Base-by-base conservation (phyloP, 495 filamentous ascomycete species). In the Clohesyomyces aquaticus region DNA sequence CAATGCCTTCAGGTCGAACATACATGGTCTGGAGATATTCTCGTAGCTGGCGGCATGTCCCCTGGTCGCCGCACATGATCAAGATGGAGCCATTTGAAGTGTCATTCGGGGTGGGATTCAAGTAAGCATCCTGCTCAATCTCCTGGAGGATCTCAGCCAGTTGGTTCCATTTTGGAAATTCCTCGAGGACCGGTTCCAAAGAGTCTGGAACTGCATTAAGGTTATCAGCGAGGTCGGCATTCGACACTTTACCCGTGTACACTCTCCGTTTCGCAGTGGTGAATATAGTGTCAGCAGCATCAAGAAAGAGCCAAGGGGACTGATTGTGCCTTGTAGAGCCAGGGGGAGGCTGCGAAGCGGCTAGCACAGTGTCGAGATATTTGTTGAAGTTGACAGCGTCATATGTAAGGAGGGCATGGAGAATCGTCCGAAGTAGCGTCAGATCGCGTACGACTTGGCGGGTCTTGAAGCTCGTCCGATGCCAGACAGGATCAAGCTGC, bases 401-500 rank as follows among this genome's bases (percentile, higher is more conserved):
- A 55, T 94, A 90, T 1, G 89, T 88, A 10, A 98, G 81, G 38
- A 98, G 77, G 59, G 83, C 81, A 67, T 95, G 88, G 18, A 98
- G 81, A 77, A 98, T 88, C n/a, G 84, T 85, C 48, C 95, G 83
- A 23, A 98, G 84, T 21, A 95, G 86, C 3, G 85, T 88, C 63
- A 98, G 77, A 73, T 98, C 94, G 70, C 84, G 87, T 29, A 93
- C 94, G 65, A 98, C 95, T 73, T 96, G 91, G 72, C 87, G 89
- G 10, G 95, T 97, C 72, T 91, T 91, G 81, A 91, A 96, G 74
- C 89, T 96, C 41, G 96, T 90, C 56, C 95, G 84, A 76, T 98
- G 94, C 94, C 94, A 98, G 58, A 97, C 91, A 4, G 93, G 91
- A 71, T 98, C 93, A 14, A 98, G 78, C 74, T 98, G 94, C 69